Base-by-base conservation (phyloP, 2,329 filamentous ascomycete species). In the Pseudogymnoascus pannorum region DNA sequence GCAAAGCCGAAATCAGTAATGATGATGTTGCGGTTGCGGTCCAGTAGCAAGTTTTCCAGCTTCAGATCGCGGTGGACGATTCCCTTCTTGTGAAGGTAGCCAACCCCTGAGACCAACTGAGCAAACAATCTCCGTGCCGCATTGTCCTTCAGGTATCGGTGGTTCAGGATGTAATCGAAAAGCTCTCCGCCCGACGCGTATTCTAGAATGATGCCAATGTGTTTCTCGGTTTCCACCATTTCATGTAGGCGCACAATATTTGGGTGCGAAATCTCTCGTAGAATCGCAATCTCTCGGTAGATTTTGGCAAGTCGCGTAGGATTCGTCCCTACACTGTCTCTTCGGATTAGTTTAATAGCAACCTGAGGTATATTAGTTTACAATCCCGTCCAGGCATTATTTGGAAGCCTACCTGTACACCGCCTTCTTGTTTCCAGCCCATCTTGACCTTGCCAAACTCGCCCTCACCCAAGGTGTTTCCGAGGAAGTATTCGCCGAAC, bases 1-100 rank as follows among this genome's bases (percentile, higher is more conserved):
- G 94, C 94, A 73, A 99, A 99, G 16, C 94, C 94, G 75, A 99
- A 99, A 76, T 99, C 94, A 14, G 94, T 99, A 72, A 99, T 99
- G 76, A 99, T 99, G 71, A 99, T 97, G 78, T 99, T 99, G 65
- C 92, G 88, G 72, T 99, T 97, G 65, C 93, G 88, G 75, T 99
- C 94, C 59, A 99, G 82, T 36, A 99, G 82, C 69, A 99, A 75
- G 72, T 99, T 99, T 76, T 99, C 94, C 54, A 99, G 81, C 77
- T 99, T 99, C 67, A 99, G 77, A 77, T 99, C 94, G 70, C 94
- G 87, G 74, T 99, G 94, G 12, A 99, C 94, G 68, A 99, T 99
- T 64, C 94, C 94, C 77, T 96, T 97, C 76, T 96, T 97, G 78
- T 99, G 94, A 62, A 99, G 79, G 75, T 99, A 99, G 35, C 94